Percentiles rank a stretch among this genome's conserved stretches.
These are phyloP conservation scores for Exserohilum turcica DNA, from an alignment of 2,329 filamentous ascomycete genomes.

Conservation along the genomic window DNA sequence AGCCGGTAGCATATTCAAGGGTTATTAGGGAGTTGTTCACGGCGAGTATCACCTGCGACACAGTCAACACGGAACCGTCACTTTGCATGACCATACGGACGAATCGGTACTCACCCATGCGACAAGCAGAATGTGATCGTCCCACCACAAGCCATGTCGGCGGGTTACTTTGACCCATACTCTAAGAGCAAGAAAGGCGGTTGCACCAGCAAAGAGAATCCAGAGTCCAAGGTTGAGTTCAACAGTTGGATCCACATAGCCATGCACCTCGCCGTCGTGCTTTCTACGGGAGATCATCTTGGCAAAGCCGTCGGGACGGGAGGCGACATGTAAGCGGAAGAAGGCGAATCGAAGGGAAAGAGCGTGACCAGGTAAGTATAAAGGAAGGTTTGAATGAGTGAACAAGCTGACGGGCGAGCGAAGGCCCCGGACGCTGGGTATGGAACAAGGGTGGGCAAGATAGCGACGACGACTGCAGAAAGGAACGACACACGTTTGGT, in stretches of 20 bases:
- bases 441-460: conserved; percentile 3
- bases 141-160: conserved; percentile 49
- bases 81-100: background rate
- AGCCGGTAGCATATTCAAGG: conserved; percentile 56
- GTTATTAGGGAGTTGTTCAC: conserved; percentile 55
- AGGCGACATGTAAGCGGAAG: conserved; percentile 16
- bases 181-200: conserved; percentile 43
- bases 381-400: conserved; percentile 7
- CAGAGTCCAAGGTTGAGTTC: conserved; percentile 47
- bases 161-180: conserved; percentile 47
- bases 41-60: conserved; percentile 49
- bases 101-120: conserved; percentile 40
- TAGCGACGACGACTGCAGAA: conserved; percentile 6
- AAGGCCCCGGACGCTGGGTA: conserved; percentile 8
- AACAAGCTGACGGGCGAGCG: conserved; percentile 8
- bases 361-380: conserved; percentile 6
- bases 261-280: conserved; percentile 23
- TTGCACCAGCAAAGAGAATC: conserved; percentile 47
- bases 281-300: conserved; percentile 33
- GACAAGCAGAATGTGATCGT: conserved; percentile 47
- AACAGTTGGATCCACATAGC: conserved; percentile 44
- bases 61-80: conserved; percentile 9
- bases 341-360: conserved; percentile 8
- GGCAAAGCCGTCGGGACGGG: conserved; percentile 21
- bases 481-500: conserved; percentile 9